Conservation (phyloP, 164 flowering plant species). For the Tetrastigma voinierianum region DNA sequence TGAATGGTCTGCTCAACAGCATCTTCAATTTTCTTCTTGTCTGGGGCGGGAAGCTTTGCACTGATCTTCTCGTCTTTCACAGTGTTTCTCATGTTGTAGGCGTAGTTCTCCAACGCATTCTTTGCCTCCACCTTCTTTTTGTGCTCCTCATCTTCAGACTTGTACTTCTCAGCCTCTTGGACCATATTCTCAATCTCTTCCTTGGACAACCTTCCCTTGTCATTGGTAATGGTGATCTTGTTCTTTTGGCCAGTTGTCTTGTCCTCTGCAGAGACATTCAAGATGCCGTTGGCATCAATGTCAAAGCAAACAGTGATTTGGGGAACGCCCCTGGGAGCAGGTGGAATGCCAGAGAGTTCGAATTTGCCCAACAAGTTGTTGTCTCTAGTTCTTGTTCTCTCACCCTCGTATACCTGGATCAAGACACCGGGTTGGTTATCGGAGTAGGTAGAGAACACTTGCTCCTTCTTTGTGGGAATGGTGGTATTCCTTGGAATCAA, state of each 20-base stretch:
- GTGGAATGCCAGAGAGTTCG: conserved; percentile 42
- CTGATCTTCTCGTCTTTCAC: conserved; percentile 41
- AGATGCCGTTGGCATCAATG: conserved; percentile 37
- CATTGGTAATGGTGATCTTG: conserved; percentile 43
- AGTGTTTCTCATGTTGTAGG: conserved; percentile 47
- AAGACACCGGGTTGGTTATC: conserved; percentile 42
- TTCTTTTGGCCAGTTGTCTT: conserved; percentile 45
- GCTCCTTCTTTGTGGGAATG: conserved; percentile 45
- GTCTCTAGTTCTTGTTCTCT: conserved; percentile 35
- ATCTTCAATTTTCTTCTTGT: conserved; percentile 51
- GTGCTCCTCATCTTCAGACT: conserved; percentile 43
- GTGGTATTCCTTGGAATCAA: conserved; percentile 46
- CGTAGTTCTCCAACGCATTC: conserved; percentile 42
- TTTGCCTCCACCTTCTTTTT: conserved; percentile 48
- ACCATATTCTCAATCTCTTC: conserved; percentile 48
- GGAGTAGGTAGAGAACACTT: conserved; percentile 37
- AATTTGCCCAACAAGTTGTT: conserved; percentile 43
- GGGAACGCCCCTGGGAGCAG: conserved; percentile 39
- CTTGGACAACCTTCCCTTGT: conserved; percentile 37
- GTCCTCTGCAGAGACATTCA: conserved; percentile 42
- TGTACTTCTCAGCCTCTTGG: conserved; percentile 49
- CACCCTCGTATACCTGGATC: conserved; percentile 44
- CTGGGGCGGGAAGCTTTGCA: conserved; percentile 24
- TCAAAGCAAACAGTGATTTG: conserved; percentile 41
- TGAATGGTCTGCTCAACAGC: conserved; percentile 33